Percentiles rank a stretch among this genome's conserved stretches.
phyloP scores from a whole-genome alignment of 1,284 basidiomycete genomes.

The Anthracocystis panici-leucophaei region DNA sequence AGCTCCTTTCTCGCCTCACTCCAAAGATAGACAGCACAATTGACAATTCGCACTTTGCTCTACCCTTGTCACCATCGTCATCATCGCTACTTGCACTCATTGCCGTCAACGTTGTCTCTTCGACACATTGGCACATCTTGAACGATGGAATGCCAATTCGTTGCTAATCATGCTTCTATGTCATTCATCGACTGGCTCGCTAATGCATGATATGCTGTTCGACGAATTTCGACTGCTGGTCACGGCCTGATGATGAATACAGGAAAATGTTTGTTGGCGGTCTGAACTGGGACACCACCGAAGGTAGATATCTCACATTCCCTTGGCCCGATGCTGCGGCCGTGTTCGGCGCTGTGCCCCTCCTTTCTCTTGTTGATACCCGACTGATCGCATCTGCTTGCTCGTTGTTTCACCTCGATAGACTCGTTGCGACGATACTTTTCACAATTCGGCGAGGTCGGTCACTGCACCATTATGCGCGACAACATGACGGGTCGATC shows the following conservation, averaged over 20 bases:
- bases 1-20: background rate
- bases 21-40: conserved; percentile 24
- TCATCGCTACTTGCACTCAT: conserved; percentile 14
- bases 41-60: conserved; percentile 22
- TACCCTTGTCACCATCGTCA: conserved; percentile 15
- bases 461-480: conserved; percentile 94
- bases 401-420: conserved; percentile 66
- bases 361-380: conserved; percentile 66
- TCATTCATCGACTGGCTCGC: conserved; percentile 13
- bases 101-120: conserved; percentile 9
- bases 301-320: conserved; percentile 74
- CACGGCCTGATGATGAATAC: conserved; percentile 55
- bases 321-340: background rate
- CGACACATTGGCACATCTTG: conserved; percentile 9
- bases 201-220: conserved; percentile 20
- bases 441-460: conserved; percentile 87
- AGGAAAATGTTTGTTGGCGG: conserved; percentile 99
- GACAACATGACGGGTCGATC: conserved; percentile 86
- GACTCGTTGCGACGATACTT: conserved; percentile 87
- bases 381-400: background rate
- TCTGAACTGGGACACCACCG: conserved; percentile 95
- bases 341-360: background rate
- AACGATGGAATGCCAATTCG: conserved; percentile 42
- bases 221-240: conserved; percentile 3
- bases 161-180: conserved; percentile 7